Conservation (phyloP, 345 rosid genomes). For the Brassica rapa region DNA sequence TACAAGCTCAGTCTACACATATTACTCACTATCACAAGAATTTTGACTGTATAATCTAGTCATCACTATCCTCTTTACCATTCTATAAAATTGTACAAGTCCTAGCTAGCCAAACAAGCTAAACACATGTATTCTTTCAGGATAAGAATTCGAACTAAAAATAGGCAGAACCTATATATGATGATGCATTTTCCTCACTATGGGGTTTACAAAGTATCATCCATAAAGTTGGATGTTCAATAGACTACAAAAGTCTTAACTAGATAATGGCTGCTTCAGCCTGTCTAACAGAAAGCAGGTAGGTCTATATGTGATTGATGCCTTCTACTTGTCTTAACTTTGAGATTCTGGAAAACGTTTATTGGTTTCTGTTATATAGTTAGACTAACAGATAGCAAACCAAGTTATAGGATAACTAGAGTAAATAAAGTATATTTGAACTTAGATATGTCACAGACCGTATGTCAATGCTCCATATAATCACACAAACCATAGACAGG, state of each 20-base stretch:
- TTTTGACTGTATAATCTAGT: background rate
- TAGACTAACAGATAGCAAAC: background rate
- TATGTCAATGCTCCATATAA: background rate
- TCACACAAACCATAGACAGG: background rate
- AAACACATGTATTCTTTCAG: background rate
- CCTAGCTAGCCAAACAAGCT: conserved; percentile 12
- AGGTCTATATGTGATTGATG: conserved; percentile 2
- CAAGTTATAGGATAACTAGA: no score
- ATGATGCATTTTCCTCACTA: conserved; percentile 4
- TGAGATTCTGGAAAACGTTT: background rate
- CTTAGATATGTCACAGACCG: background rate
- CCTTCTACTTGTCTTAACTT: background rate
- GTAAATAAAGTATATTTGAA: background rate
- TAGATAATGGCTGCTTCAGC: background rate
- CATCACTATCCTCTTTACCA: conserved; percentile 59
- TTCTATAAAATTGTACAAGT: conserved; percentile 36
- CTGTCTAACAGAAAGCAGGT: background rate
- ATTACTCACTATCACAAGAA: background rate
- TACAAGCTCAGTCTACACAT: background rate
- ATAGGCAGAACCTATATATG: background rate
- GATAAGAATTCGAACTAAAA: conserved; percentile 4
- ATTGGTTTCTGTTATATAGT: conserved; percentile 6
- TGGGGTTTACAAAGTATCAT: background rate
- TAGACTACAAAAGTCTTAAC: background rate
- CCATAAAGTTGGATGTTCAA: background rate